Percentiles rank a stretch among this genome's conserved stretches.
Conservation (phyloP, 257 asterid genomes). For the Oldenlandia corymbosa region DNA sequence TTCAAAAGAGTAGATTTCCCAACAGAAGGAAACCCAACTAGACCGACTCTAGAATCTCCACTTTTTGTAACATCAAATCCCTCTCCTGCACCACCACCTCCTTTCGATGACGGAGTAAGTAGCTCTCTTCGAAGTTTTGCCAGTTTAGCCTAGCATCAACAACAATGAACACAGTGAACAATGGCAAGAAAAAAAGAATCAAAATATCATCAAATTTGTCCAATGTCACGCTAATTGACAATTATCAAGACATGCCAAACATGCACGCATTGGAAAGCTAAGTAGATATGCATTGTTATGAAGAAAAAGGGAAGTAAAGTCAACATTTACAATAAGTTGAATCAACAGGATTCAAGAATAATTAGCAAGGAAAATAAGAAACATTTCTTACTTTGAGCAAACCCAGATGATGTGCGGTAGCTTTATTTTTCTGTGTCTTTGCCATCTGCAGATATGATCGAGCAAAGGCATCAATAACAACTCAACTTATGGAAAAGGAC, state of each 20-base stretch:
- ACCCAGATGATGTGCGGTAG: constrained; percentile 97
- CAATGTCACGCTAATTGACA: neutral
- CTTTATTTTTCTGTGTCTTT: constrained; percentile 94
- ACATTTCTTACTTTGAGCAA: constrained; percentile 61
- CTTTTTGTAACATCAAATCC: constrained; percentile 99
- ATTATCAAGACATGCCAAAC: neutral
- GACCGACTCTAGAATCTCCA: constrained; percentile 97
- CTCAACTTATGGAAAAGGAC: neutral
- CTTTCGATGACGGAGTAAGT: constrained; percentile 82
- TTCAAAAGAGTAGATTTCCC: constrained; percentile 93
- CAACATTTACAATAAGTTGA: neutral
- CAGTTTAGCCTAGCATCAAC: constrained; percentile 67
- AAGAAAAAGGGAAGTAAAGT: neutral
- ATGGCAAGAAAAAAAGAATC: neutral
- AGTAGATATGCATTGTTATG: neutral
- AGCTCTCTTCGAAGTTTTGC: constrained; percentile 97
- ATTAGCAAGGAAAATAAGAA: neutral
- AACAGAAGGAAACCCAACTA: constrained; percentile 97
- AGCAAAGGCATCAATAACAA: constrained; percentile 1
- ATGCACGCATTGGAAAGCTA: neutral
- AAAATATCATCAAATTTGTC: neutral
- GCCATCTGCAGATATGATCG: constrained; percentile 67
- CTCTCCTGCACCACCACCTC: constrained; percentile 99
- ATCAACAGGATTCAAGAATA: neutral
- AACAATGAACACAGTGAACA: neutral